phyloP scores from a whole-genome alignment of 139 green algal species.

The Chlorella vulgaris region DNA sequence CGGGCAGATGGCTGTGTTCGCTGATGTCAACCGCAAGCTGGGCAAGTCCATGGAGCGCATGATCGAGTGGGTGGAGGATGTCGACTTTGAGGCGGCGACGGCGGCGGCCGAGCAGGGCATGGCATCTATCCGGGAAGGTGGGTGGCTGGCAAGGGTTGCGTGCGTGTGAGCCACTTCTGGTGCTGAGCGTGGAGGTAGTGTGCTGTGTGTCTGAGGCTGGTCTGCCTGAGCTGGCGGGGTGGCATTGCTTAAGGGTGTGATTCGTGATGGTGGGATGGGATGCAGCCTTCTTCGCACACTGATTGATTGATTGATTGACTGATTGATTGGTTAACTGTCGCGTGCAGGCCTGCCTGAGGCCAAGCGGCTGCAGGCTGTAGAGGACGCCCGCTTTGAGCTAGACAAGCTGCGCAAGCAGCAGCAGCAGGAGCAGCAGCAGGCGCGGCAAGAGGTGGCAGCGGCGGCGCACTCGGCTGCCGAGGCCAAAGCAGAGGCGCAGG shows the following conservation, averaged over 20 bases:
- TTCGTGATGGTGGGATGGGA: not conserved
- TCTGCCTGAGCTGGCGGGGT: too few species aligned
- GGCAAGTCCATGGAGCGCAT: conserved; percentile 37
- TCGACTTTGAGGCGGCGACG: not conserved
- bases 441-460: not conserved
- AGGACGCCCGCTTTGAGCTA: not conserved
- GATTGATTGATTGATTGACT: not conserved
- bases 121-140: not conserved
- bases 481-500: not conserved
- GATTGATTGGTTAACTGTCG: not conserved
- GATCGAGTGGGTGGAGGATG: conserved; percentile 24
- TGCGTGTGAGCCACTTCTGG: too few species aligned
- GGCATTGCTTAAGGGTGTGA: too few species aligned
- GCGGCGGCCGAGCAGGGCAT: conserved; percentile 7
- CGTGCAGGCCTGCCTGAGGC: conserved; percentile 27
- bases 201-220: too few species aligned
- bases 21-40: conserved; percentile 49
- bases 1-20: conserved; percentile 46
- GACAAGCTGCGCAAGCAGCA: conserved; percentile 6
- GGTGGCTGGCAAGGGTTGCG: not conserved
- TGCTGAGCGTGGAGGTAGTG: too few species aligned
- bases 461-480: not conserved
- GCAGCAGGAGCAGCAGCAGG: conserved; percentile 13
- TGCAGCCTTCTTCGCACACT: not conserved
- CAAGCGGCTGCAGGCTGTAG: not conserved